These are phyloP conservation scores for Biancaea sappan DNA, from an alignment of 306 rosid species.

Conservation along the genomic window DNA sequence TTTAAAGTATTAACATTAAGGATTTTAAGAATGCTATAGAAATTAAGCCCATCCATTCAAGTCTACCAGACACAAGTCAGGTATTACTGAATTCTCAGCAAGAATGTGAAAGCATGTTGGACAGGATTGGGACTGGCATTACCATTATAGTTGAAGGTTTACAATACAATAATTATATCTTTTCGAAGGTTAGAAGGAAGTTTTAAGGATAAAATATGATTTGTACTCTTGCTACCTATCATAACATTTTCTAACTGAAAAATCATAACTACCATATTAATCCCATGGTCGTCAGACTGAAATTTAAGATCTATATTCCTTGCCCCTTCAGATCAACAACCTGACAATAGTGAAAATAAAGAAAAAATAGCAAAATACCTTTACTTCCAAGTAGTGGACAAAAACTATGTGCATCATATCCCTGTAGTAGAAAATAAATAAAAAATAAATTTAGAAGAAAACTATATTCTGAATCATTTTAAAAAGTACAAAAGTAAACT, in stretches of 20 bases:
- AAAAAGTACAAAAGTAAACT: neutral
- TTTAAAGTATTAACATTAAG: too few relatives aligned
- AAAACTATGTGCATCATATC: constrained; percentile 90
- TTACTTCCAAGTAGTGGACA: constrained; percentile 93
- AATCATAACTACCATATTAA: neutral
- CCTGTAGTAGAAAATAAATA: too few relatives aligned
- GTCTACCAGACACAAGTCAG: neutral
- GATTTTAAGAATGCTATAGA: neutral
- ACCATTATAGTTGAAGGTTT: neutral
- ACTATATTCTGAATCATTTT: constrained; percentile 24
- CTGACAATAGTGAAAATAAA: neutral
- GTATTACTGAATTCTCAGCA: constrained; percentile 22
- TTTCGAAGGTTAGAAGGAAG: neutral
- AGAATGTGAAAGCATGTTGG: constrained; percentile 6
- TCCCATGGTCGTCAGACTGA: neutral
- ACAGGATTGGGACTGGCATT: constrained; percentile 1
- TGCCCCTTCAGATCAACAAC: neutral
- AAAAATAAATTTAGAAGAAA: constrained; percentile 36
- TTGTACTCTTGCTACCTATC: neutral
- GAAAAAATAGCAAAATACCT: constrained; percentile 52
- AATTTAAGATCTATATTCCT: neutral
- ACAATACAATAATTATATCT: neutral
- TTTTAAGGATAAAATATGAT: neutral
- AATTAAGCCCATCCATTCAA: neutral
- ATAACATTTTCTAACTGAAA: neutral